phyloP scores from a whole-genome alignment of 495 filamentous ascomycete genomes.

The Penicillium bovifimosum region DNA sequence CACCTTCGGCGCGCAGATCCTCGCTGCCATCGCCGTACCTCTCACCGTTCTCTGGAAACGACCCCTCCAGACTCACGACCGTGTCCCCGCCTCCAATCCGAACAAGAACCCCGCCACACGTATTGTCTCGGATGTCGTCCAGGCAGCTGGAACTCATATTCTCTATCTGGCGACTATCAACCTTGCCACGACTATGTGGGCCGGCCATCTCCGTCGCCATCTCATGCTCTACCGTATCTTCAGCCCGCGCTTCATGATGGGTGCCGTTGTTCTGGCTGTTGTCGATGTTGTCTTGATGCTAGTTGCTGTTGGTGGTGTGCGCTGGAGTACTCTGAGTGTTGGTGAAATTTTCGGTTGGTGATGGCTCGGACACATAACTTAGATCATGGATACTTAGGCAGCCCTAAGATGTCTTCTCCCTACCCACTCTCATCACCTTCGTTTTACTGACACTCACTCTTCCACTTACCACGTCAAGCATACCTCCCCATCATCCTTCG shows the following conservation, averaged over 20 bases:
- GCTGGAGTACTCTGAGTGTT: conserved; percentile 69
- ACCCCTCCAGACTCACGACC: conserved; percentile 37
- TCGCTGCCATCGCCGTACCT: conserved; percentile 72
- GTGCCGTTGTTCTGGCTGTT: conserved; percentile 62
- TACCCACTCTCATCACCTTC: not conserved
- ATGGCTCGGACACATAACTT: not conserved
- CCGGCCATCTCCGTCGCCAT: conserved; percentile 78
- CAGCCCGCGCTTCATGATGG: conserved; percentile 81
- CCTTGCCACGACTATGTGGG: conserved; percentile 81
- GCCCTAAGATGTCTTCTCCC: not conserved
- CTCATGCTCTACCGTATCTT: conserved; percentile 98
- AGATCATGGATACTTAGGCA: not conserved
- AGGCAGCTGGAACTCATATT: conserved; percentile 65
- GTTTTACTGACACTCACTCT: not conserved
- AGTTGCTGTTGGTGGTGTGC: conserved; percentile 63
- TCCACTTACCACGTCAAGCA: not conserved
- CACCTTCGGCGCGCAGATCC: conserved; percentile 81
- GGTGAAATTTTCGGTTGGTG: conserved; percentile 84
- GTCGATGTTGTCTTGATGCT: conserved; percentile 69
- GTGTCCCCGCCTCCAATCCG: conserved; percentile 27
- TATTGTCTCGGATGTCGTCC: conserved; percentile 62
- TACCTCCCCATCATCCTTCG: not conserved
- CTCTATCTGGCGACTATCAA: conserved; percentile 76
- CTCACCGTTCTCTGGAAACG: conserved; percentile 84
- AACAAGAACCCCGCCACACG: conserved; percentile 37